Conservation (phyloP, 306 rosid genomes). For the Lupinus albus region DNA sequence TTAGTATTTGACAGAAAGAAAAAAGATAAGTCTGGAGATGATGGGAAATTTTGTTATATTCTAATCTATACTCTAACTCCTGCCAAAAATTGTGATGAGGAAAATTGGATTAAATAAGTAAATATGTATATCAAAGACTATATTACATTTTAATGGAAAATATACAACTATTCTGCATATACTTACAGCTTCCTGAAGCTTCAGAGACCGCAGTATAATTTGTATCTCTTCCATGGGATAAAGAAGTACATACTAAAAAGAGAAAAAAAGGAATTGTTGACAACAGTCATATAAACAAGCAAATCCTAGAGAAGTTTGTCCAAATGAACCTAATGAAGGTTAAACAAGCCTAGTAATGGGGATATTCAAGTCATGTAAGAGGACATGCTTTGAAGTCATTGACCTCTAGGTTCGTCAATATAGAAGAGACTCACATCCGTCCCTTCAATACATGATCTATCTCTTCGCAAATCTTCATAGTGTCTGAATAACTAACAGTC, state of each 20-base stretch:
- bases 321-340: constrained; percentile 42
- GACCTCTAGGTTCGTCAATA: constrained; percentile 10
- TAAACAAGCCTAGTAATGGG: constrained; percentile 32
- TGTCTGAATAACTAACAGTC: constrained; percentile 24
- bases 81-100: background rate
- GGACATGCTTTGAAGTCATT: constrained; percentile 38
- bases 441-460: constrained; percentile 29
- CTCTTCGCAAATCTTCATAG: constrained; percentile 24
- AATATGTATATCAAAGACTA: background rate
- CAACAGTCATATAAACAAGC: constrained; percentile 38
- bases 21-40: background rate
- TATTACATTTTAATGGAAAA: constrained; percentile 16
- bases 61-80: background rate
- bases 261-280: constrained; percentile 37
- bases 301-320: constrained; percentile 37
- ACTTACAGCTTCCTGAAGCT: constrained; percentile 35
- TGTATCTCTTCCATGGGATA: constrained; percentile 19
- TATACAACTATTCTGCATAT: background rate
- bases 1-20: background rate
- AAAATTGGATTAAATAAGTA: background rate
- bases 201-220: constrained; percentile 17
- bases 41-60: too few species aligned
- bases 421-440: constrained; percentile 22
- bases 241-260: constrained; percentile 43
- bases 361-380: constrained; percentile 28